Base-by-base conservation (phyloP, 345 rosid genomes). In the Gossypium anomalum region DNA sequence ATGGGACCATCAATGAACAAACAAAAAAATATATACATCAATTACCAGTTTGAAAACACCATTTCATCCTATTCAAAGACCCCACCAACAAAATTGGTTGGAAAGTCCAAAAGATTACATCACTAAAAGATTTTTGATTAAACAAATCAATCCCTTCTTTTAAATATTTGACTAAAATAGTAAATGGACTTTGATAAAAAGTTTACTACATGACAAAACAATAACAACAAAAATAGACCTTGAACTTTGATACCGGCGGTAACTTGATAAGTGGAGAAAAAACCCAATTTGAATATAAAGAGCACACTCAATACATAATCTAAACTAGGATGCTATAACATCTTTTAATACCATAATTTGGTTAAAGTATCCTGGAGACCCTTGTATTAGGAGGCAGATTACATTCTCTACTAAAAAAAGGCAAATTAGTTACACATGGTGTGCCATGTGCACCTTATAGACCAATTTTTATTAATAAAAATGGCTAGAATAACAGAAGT, bases 51-150 rank as follows among this genome's bases (percentile, higher is more conserved):
- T 22, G 75, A 58, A 44, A 72, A 13, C 51, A 58, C 44, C n/a
- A 47, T 72, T 58, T 12, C 22, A 43, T 66, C 53, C n/a, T 23
- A 72, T 58, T 72, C 75, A 58, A 58, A 59, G 67, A 59, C 57
- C 9, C 14, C n/a, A 67, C n/a, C 25, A 20, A 44, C 11, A 59
- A 72, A 59, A 44, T 25, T 23, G 10, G 17, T 27, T 9, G 10
- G 12, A 10, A 25, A 47, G 27, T 23, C 65, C 68, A 73, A 43
- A 73, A 9, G 57, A 61, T 73, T 73, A 58, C 75, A 57, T 10
- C 11, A 55, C 27, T 17, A 38, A 53, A 70, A 34, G 2, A 55
- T 34, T 34, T 29, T 16, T 22, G 27, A 20, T 56, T 20, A 6
- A 15, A 44, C 11, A 45, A 20, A 43, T 2, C 16, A 3, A 56